Conservation (phyloP, 2,329 filamentous ascomycete species). For the Ophiostoma sp. region DNA sequence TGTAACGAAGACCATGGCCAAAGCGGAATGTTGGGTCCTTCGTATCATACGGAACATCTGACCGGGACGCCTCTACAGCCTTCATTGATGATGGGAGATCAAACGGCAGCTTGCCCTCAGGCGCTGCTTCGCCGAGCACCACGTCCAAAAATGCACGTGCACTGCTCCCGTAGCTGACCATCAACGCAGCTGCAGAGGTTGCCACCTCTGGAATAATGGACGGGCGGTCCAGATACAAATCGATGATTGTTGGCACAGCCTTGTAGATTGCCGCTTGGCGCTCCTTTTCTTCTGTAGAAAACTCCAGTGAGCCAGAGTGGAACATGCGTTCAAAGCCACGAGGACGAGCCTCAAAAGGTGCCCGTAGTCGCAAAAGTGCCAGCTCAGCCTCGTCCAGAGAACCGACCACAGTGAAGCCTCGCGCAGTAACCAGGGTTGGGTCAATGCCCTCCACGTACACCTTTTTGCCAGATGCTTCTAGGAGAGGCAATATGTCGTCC, state of each 20-base stretch:
- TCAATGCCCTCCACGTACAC: neutral
- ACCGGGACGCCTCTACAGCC: neutral
- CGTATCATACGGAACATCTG: neutral
- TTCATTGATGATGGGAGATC: neutral
- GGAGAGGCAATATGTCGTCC: neutral
- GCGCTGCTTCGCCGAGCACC: neutral
- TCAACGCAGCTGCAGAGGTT: neutral
- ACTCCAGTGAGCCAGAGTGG: neutral
- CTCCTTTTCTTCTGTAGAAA: neutral
- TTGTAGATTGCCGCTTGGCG: neutral
- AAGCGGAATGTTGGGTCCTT: neutral
- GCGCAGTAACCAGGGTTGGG: neutral
- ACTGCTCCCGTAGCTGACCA: neutral
- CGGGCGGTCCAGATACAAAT: neutral
- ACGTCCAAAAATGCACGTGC: neutral
- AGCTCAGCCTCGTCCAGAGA: neutral
- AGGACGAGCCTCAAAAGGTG: neutral
- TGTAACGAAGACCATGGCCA: neutral
- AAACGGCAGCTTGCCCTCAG: neutral
- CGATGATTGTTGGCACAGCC: neutral
- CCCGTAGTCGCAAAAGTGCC: neutral
- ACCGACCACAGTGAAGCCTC: neutral
- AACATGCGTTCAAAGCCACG: neutral
- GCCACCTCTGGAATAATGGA: neutral
- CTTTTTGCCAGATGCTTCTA: neutral